Base-by-base conservation (phyloP, 371 early-diverging fungal species). In the Rhizomucor pusillus region DNA sequence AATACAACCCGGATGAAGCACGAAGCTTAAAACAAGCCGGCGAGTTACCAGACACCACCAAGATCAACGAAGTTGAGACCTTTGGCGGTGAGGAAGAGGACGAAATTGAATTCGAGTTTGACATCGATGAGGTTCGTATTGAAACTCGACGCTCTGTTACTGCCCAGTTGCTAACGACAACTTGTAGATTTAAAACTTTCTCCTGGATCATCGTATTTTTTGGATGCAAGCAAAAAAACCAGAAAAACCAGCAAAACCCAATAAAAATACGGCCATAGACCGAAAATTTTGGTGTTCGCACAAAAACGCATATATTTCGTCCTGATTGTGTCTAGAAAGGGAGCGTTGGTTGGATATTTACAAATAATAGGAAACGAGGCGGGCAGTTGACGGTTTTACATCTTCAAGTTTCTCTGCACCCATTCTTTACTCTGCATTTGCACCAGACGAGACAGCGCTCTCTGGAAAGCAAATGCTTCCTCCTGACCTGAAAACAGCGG, bases 1-100 rank as follows among this genome's bases (percentile, higher is more conserved):
- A 98, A 80, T 99, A 99, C 76, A 93, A 87, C 54, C 89, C 96
- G 52, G 96, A 97, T 56, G 99, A 99, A 84, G 98, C 98, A n/a
- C 85, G 96, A 64, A 82, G 88, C 68, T 79, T 99, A 61, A 96
- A 94, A 75, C 81, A 92, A 39, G 91, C 93, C 60, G 97, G 97
- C 53, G 95, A 99, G 79, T 82, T 99, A 63, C 97, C 99, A n/a
- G 99, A 98, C 60, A 89, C 80, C 67, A 83, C 89, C 65, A 87
- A 88, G 75, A 86, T 88, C 57, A 89, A 90, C 56, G 92, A 91
- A 69, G 84, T 84, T 29, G 87, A 87, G 52, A 81, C 81, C 45
- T 85, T 81, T 65, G 87, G 80, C 63, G 79, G 73, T 47, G 85
- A 84, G 56, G 88, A 85, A 44, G 88, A 89, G 46, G 88, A 89